phyloP scores from a whole-genome alignment of 352 stramenopile species.

The Phytophthora syringae region DNA sequence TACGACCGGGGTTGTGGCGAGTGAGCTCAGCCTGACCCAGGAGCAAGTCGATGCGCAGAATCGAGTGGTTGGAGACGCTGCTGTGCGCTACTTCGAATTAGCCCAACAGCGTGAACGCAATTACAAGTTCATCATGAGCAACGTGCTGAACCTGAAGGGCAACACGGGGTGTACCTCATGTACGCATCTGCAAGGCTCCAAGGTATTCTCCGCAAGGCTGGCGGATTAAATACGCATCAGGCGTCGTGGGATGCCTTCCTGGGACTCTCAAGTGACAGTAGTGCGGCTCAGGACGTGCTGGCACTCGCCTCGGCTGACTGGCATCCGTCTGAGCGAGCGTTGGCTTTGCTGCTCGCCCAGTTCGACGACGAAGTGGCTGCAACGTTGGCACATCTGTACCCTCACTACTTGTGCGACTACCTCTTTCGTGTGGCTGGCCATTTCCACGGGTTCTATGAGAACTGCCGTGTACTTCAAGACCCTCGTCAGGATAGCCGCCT shows the following conservation, averaged over 20 bases:
- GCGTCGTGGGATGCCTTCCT: constrained; percentile 32
- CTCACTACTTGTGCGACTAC: constrained; percentile 85
- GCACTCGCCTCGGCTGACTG: constrained; percentile 54
- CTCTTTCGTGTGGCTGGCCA: constrained; percentile 79
- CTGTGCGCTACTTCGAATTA: constrained; percentile 86
- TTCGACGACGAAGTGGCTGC: constrained; percentile 80
- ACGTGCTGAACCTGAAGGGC: constrained; percentile 81
- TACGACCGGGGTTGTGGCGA: constrained; percentile 32
- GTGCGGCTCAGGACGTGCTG: constrained; percentile 45
- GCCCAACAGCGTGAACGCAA: constrained; percentile 84
- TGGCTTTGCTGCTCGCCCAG: constrained; percentile 78
- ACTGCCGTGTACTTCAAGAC: constrained; percentile 75
- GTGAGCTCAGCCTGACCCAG: constrained; percentile 31
- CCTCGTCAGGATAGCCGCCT: constrained; percentile 71
- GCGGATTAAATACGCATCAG: constrained; percentile 29
- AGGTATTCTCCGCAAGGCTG: constrained; percentile 73
- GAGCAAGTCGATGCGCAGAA: constrained; percentile 45
- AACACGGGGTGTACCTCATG: constrained; percentile 89
- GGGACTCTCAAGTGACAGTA: constrained; percentile 30
- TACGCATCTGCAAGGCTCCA: constrained; percentile 80
- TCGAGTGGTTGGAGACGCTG: constrained; percentile 69
- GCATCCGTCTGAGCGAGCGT: constrained; percentile 68
- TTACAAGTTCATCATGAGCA: constrained; percentile 89
- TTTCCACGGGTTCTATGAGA: constrained; percentile 87
- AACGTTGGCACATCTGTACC: constrained; percentile 65